These are phyloP conservation scores for Dendrobium huoshanense DNA, from an alignment of 106 monocot genomes.

Conservation along the genomic window DNA sequence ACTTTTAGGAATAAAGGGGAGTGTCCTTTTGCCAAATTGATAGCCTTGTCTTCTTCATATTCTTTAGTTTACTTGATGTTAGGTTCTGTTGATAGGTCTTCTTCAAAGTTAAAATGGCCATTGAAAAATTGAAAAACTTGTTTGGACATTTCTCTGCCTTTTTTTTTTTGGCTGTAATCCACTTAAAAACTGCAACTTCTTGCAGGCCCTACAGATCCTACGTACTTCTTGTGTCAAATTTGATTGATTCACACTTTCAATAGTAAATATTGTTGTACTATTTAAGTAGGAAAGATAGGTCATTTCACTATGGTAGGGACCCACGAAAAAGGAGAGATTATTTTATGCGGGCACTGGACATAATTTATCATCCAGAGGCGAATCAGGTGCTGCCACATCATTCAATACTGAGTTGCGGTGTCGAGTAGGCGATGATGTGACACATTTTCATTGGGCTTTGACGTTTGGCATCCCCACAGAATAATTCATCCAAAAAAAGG, in stretches of 20 bases:
- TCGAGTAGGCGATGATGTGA: no score
- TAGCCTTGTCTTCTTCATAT: not conserved
- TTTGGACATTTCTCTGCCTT: no score
- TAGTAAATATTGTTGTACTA: not conserved
- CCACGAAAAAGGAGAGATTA: no score
- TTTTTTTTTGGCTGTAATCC: no score
- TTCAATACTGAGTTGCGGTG: no score
- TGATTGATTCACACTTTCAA: not conserved
- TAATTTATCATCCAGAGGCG: no score
- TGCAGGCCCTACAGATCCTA: not conserved
- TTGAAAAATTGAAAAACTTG: not conserved
- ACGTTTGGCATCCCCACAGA: no score
- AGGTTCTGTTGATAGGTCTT: not conserved
- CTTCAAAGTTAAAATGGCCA: not conserved
- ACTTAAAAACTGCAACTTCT: not conserved
- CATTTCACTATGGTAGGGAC: no score
- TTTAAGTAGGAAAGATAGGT: not conserved
- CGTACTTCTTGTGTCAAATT: not conserved
- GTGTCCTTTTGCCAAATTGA: constrained; percentile 1
- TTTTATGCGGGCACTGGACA: no score
- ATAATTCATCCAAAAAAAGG: no score
- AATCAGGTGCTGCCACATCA: no score
- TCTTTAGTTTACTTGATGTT: not conserved
- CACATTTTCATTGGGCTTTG: no score
- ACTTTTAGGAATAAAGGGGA: not conserved